phyloP scores from a whole-genome alignment of 2,329 filamentous ascomycete species.

The Trichophyton equinum region DNA sequence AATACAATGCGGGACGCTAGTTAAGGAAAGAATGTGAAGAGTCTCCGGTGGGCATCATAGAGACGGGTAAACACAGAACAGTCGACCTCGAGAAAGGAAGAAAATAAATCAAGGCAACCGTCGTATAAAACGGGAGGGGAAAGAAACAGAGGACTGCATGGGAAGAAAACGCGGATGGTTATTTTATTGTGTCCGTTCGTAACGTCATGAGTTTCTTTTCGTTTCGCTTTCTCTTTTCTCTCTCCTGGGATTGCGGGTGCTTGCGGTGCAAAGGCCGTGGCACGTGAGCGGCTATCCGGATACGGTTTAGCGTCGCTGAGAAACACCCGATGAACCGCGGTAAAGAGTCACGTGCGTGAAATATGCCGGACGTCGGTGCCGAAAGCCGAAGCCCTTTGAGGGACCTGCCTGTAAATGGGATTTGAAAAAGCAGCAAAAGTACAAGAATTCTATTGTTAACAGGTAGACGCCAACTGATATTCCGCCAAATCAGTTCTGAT shows the following conservation, averaged over 20 bases:
- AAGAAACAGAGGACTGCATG: not conserved
- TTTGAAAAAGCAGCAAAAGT: not conserved
- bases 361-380: not conserved
- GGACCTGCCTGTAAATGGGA: too few relatives aligned
- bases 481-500: not conserved
- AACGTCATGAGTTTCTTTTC: conserved; percentile 5
- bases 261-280: not conserved
- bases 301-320: not conserved
- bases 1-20: not conserved
- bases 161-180: not conserved
- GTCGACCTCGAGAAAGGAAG: not conserved
- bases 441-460: not conserved
- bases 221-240: not conserved
- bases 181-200: not conserved
- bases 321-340: conserved; percentile 1
- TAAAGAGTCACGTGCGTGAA: not conserved
- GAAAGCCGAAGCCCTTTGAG: not conserved
- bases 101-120: too few relatives aligned
- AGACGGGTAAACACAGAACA: not conserved
- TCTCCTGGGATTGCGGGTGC: not conserved
- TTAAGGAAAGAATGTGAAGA: not conserved
- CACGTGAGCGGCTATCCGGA: not conserved
- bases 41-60: not conserved
- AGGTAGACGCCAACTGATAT: not conserved
- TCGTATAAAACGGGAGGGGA: not conserved